A percentile compares a stretch with the other conserved stretches of the same genome.
Conservation (phyloP, 1,284 basidiomycete species). For the Ceratobasidium sp. region DNA sequence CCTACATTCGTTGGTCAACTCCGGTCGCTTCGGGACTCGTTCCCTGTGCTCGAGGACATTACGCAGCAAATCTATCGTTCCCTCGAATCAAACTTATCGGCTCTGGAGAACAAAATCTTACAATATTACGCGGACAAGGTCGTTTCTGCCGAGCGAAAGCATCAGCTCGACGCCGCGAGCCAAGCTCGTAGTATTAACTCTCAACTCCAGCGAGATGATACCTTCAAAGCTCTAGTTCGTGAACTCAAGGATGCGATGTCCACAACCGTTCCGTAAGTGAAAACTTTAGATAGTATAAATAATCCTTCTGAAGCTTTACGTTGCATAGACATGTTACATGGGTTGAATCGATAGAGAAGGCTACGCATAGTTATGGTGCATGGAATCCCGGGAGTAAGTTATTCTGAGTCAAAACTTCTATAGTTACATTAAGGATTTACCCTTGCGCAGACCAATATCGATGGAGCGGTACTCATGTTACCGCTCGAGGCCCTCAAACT, state of each 20-base stretch:
- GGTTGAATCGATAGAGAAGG: constrained; percentile 16
- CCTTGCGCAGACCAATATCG: constrained; percentile 8
- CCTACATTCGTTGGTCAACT: constrained; percentile 18
- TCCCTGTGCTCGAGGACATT: constrained; percentile 34
- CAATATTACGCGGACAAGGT: neutral
- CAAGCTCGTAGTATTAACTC: neutral
- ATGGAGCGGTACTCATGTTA: constrained; percentile 29
- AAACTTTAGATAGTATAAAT: no score
- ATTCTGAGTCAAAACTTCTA: no score
- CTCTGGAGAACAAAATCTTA: constrained; percentile 14
- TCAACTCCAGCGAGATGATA: neutral
- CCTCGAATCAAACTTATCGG: neutral
- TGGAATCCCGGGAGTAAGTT: neutral
- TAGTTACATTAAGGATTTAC: neutral
- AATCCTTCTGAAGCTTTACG: no score
- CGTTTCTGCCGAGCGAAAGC: constrained; percentile 12
- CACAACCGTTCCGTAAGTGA: constrained; percentile 9
- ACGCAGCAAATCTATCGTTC: constrained; percentile 7
- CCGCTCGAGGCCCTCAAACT: constrained; percentile 5
- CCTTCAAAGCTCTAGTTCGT: neutral
- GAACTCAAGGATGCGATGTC: constrained; percentile 17
- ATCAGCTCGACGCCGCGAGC: constrained; percentile 2
- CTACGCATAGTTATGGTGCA: neutral
- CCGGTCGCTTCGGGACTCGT: neutral
- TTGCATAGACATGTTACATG: constrained; percentile 3